Evolutionary conservation across 1,139 yeast genomes (phyloP).

Genomic region (Zygoascus hellenicus): DNA sequence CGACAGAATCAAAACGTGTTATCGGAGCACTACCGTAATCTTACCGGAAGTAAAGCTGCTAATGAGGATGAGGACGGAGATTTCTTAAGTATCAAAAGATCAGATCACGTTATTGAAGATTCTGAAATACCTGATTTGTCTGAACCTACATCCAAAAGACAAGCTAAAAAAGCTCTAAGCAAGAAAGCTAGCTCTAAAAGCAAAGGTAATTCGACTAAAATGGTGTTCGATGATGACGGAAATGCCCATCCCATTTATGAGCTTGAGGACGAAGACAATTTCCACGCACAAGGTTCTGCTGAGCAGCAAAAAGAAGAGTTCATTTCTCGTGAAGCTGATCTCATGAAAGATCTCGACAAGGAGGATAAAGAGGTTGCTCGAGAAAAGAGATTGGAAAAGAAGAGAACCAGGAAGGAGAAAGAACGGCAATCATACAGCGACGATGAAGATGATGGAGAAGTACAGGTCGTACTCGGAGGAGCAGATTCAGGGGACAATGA

Average conservation of each 20-base stretch:
- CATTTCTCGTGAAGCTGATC: conserved; percentile 56
- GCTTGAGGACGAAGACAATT: conserved; percentile 83
- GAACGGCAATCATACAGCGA: conserved; percentile 52
- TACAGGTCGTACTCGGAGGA: conserved; percentile 30
- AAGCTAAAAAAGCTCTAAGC: conserved; percentile 81
- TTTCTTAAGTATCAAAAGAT: conserved; percentile 76
- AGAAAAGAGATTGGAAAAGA: conserved; percentile 80
- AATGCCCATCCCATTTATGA: conserved; percentile 84
- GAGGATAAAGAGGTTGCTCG: conserved; percentile 79
- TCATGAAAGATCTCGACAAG: conserved; percentile 65
- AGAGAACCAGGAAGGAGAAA: conserved; percentile 77
- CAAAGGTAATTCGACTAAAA: conserved; percentile 64
- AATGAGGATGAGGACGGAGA: conserved; percentile 56
- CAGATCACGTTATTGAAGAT: conserved; percentile 62
- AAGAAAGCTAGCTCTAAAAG: conserved; percentile 64
- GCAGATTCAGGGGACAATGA: conserved; percentile 16
- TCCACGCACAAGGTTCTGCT: conserved; percentile 72
- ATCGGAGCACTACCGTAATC: conserved; percentile 77
- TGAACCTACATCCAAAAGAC: conserved; percentile 72
- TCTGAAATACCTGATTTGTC: conserved; percentile 56
- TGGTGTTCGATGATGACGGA: conserved; percentile 92
- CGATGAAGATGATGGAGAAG: conserved; percentile 38
- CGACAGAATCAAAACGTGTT: conserved; percentile 89
- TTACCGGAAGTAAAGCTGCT: conserved; percentile 36
- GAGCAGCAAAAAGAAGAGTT: conserved; percentile 60